These are phyloP conservation scores for Rhododendron molle DNA, from an alignment of 148 eudicot genomes.

Conservation along the genomic window DNA sequence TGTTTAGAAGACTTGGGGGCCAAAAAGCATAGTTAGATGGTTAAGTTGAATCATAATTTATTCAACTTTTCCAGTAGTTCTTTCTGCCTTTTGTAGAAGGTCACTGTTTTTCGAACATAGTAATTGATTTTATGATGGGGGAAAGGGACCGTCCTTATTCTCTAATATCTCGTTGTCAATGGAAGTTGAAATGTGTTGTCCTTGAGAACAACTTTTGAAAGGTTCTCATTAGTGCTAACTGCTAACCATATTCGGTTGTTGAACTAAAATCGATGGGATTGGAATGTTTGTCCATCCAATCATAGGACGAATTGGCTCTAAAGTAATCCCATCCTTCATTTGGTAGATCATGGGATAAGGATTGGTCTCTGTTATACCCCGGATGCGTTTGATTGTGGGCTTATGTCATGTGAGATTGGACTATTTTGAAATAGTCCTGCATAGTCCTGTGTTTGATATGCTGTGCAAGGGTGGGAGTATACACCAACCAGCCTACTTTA, in stretches of 20 bases:
- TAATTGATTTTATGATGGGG: background rate
- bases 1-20: background rate
- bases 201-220: background rate
- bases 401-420: background rate
- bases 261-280: background rate
- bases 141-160: background rate
- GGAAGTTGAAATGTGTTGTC: background rate
- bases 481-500: conserved; percentile 1
- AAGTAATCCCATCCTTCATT: background rate
- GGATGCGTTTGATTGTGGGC: background rate
- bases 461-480: background rate
- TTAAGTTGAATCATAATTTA: background rate
- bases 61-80: background rate
- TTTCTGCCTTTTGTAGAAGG: background rate
- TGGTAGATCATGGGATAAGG: background rate
- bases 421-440: background rate
- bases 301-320: background rate
- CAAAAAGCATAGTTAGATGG: background rate
- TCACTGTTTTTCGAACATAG: background rate
- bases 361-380: background rate
- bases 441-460: background rate
- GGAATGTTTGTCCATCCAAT: background rate
- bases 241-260: background rate
- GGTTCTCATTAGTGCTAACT: background rate
- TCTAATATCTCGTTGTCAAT: background rate